These are phyloP conservation scores for Phytophthora sp. DNA, from an alignment of 352 stramenopile species.

Conservation along the genomic window DNA sequence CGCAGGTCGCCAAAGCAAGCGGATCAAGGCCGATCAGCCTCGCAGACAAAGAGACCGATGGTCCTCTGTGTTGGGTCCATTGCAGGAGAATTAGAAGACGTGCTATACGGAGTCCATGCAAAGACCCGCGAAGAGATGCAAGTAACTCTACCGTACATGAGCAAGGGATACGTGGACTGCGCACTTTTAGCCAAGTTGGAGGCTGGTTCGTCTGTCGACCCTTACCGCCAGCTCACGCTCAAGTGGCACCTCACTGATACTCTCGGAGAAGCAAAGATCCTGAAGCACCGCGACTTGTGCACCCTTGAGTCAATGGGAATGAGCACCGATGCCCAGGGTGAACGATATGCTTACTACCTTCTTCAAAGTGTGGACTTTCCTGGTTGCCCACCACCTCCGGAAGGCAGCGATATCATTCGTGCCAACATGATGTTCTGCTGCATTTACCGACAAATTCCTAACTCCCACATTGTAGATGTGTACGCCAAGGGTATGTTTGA, in stretches of 20 bases:
- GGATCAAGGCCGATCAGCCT: background rate
- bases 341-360: conserved; percentile 51
- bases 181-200: conserved; percentile 56
- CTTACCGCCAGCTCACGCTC: conserved; percentile 56
- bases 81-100: conserved; percentile 48
- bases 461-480: conserved; percentile 35
- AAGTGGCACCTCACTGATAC: conserved; percentile 51
- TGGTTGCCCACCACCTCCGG: conserved; percentile 38
- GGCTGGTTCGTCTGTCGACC: conserved; percentile 37
- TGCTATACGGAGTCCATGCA: conserved; percentile 56
- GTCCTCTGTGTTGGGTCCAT: conserved; percentile 53
- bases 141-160: conserved; percentile 35
- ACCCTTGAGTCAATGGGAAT: conserved; percentile 60
- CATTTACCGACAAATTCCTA: conserved; percentile 55
- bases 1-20: conserved; percentile 11
- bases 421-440: conserved; percentile 63
- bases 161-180: conserved; percentile 48
- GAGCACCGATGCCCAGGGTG: conserved; percentile 34
- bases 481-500: conserved; percentile 68
- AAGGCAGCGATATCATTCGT: conserved; percentile 41
- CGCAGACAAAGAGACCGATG: conserved; percentile 38
- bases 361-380: conserved; percentile 58
- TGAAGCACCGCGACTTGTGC: conserved; percentile 53
- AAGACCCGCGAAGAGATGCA: conserved; percentile 64
- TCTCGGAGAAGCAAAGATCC: conserved; percentile 34